Evolutionary conservation across 2,329 filamentous ascomycete genomes (phyloP).

Genomic region (Bertia moriformis): DNA sequence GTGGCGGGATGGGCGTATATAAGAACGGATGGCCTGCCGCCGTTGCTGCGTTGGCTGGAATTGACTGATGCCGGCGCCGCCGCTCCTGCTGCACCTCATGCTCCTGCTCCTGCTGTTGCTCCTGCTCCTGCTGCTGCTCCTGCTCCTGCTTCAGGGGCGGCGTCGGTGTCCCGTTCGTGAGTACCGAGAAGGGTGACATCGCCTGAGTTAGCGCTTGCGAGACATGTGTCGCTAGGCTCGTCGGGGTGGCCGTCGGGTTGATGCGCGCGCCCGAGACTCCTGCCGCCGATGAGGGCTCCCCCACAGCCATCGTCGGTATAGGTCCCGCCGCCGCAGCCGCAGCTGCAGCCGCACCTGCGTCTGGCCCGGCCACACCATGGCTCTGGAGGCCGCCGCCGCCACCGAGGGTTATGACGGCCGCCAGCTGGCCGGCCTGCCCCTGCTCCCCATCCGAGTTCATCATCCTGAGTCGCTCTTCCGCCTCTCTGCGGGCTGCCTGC

Average conservation of each 20-base stretch:
- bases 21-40: too few species aligned
- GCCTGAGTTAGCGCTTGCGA: constrained; percentile 4
- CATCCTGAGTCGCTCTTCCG: constrained; percentile 47
- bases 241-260: not conserved
- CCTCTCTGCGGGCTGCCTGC: constrained; percentile 55
- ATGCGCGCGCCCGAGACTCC: too few species aligned
- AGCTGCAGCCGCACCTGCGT: not conserved
- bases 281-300: too few species aligned
- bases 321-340: not conserved
- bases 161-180: too few species aligned
- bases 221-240: not conserved
- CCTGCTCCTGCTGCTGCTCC: not conserved
- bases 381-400: constrained; percentile 11
- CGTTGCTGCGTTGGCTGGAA: constrained; percentile 3
- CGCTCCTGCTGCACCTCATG: constrained; percentile 4
- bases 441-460: too few species aligned
- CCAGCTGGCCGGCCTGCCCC: constrained; percentile 41
- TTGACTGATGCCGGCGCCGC: not conserved
- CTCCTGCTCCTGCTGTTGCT: constrained; percentile 4
- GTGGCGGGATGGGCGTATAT: too few species aligned
- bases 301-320: too few species aligned
- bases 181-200: too few species aligned
- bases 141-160: constrained; percentile 1
- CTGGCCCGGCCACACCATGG: not conserved
- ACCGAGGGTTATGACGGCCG: constrained; percentile 41